Conservation (phyloP, 306 rosid species). For the Ormosia semicastrata region DNA sequence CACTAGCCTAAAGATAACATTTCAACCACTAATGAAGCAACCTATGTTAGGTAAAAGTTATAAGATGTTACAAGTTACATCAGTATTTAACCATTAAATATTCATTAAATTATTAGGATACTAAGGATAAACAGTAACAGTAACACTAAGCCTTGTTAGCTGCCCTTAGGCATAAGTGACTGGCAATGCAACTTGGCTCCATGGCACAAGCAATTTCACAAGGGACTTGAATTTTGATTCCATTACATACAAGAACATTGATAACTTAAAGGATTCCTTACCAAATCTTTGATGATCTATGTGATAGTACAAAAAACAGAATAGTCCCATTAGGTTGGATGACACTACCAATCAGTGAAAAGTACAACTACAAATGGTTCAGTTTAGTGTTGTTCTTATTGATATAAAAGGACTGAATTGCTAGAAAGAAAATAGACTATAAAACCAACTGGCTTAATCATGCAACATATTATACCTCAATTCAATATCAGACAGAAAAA, state of each 20-base stretch:
- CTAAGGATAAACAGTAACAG: not conserved
- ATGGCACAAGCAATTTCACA: not conserved
- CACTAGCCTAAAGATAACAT: slow-evolving; percentile 8
- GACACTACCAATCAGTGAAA: not conserved
- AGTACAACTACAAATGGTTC: not conserved
- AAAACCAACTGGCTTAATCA: not conserved
- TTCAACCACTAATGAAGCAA: not conserved
- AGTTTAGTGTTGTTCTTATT: not conserved
- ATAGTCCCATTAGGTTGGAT: not conserved
- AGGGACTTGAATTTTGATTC: not conserved
- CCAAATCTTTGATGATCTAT: slow-evolving; percentile 7
- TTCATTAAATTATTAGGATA: not conserved
- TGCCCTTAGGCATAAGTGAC: not conserved
- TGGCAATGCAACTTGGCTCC: slow-evolving; percentile 7
- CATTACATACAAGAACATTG: not conserved
- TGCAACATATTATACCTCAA: slow-evolving; percentile 2
- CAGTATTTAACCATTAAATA: not conserved
- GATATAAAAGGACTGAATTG: not conserved
- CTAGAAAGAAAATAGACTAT: not conserved
- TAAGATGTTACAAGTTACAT: not conserved
- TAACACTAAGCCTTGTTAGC: not conserved
- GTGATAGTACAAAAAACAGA: not conserved
- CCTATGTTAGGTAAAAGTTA: not conserved
- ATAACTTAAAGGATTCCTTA: not conserved
- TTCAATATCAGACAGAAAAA: not conserved